Evolutionary conservation across 768 basidiomycete genomes (phyloP), one percentile per base, ranked within the genome.

Genomic region (Arthromyces matolae): DNA sequence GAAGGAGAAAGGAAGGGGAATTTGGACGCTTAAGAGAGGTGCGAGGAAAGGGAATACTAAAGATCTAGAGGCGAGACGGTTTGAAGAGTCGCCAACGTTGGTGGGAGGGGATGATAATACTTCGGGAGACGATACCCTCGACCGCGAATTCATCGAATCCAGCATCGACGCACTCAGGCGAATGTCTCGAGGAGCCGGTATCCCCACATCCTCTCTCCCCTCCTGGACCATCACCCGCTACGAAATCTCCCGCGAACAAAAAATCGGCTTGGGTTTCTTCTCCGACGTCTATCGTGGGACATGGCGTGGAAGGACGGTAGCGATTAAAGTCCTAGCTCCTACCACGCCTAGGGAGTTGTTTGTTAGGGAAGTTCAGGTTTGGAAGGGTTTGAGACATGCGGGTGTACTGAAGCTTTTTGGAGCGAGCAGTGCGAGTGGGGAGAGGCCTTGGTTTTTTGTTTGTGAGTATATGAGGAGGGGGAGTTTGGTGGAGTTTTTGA

Each of bases 151-250:
- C 60, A 74, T 87, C 45, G 84, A 88, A 60, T 77, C 72, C 27
- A 81, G 85, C 5, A 82, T 89, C 44, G 86, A 88, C 44, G 83
- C 84, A 4, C 69, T 89, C 54, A 67, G 80, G 45, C 69, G 85
- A 53, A 65, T 89, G 70, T 53, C 48, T 3, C 28, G 66, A 58
- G 22, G 62, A 63, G 22, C 48, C 0, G 47, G 47, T 0, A 14
- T 41, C 19, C 3, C 24, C 1, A 31, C 25, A 4, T 48, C 47
- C 20, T 70, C 64, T 32, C 55, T 88, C 24, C 87, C 87, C 0
- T 76, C 71, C 52, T 90, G 87, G 87, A 87, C 87, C 3, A 89
- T 89, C 55, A 89, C 87, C 3, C 69, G 72, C 42, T 88, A 86
- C 57, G 91, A 93, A 65, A 78, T 92, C 27, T 83, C 85, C 47